Conservation (phyloP, 306 rosid species). For the Quercus engelmannii region DNA sequence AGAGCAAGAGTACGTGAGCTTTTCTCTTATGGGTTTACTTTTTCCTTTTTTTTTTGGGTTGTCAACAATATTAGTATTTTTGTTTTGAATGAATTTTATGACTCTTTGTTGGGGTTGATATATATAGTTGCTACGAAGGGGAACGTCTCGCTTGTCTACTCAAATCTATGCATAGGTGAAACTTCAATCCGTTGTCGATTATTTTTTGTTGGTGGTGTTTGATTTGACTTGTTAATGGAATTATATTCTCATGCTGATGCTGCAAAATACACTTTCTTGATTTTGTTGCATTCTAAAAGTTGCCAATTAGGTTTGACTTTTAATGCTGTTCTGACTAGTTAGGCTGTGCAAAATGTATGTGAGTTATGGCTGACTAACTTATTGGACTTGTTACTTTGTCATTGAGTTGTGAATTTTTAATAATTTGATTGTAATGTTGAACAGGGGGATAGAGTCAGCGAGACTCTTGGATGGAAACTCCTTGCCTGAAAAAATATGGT, state of each 20-base stretch:
- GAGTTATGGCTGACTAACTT: neutral
- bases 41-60: neutral
- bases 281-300: neutral
- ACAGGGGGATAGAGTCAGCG: slow-evolving; percentile 53
- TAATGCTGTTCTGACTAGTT: neutral
- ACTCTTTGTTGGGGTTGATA: neutral
- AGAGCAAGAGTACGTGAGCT: neutral
- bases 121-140: slow-evolving; percentile 59
- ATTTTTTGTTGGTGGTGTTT: neutral
- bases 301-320: neutral
- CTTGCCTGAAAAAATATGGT: slow-evolving; percentile 76
- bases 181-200: neutral
- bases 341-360: neutral
- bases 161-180: slow-evolving; percentile 56
- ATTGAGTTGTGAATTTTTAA: neutral
- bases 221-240: neutral
- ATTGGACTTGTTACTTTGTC: neutral
- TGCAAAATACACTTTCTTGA: neutral
- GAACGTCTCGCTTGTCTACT: slow-evolving; percentile 49
- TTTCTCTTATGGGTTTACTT: neutral
- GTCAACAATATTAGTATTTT: neutral
- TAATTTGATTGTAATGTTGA: neutral
- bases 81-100: neutral
- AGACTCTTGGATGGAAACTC: slow-evolving; percentile 43
- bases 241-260: neutral